Conservation (phyloP, 2,329 filamentous ascomycete genomes). For the Sporothrix pallida region DNA sequence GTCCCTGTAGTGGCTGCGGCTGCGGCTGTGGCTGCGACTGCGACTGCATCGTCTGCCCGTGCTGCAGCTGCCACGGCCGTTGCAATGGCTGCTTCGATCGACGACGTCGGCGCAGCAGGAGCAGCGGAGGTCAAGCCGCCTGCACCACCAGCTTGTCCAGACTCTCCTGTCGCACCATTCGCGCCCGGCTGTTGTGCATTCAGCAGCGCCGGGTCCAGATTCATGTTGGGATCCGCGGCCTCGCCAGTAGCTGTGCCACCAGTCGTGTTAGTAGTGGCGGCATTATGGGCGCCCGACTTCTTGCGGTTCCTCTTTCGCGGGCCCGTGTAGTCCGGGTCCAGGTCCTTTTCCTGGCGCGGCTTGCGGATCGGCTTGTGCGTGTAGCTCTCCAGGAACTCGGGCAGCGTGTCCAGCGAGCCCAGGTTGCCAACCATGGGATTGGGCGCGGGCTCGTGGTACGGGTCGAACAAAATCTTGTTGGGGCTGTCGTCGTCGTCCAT, state of each 20-base stretch:
- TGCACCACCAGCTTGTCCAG: too few relatives aligned
- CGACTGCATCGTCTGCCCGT: background rate
- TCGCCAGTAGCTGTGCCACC: constrained; percentile 38
- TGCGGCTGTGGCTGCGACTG: constrained; percentile 36
- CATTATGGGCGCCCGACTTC: constrained; percentile 39
- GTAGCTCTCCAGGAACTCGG: constrained; percentile 62
- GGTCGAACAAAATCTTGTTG: constrained; percentile 65
- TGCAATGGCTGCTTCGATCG: constrained; percentile 6
- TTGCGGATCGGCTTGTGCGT: constrained; percentile 60
- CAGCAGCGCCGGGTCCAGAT: constrained; percentile 61
- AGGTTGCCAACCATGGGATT: constrained; percentile 51
- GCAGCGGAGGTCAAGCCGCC: background rate
- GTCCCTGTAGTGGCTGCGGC: constrained; percentile 16
- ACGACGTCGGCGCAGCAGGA: background rate
- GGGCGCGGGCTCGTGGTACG: constrained; percentile 59
- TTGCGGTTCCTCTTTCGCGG: constrained; percentile 44
- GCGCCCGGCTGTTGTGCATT: constrained; percentile 27
- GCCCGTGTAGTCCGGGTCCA: constrained; percentile 60
- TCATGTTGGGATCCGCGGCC: constrained; percentile 47
- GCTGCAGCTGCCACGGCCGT: constrained; percentile 1
- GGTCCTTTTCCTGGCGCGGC: constrained; percentile 58
- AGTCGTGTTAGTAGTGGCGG: too few relatives aligned
- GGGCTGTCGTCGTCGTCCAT: constrained; percentile 64
- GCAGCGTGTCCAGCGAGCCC: constrained; percentile 53
- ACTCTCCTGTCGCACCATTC: background rate